Conservation (phyloP, 805 yeast species). For the Suhomyces sp. region DNA sequence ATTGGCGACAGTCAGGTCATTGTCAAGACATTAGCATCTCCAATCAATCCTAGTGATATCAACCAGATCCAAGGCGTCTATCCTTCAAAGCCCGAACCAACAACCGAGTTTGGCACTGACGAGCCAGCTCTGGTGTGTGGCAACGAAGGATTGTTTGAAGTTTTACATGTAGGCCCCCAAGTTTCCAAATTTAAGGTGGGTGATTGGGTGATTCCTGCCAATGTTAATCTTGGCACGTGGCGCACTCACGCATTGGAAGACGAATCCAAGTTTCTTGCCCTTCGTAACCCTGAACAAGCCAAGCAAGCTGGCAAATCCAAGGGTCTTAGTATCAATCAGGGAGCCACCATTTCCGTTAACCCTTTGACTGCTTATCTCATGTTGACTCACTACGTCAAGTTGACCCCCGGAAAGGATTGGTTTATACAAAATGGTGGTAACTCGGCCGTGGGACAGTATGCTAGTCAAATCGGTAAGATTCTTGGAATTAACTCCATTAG, state of each 20-base stretch:
- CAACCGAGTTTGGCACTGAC: conserved; percentile 52
- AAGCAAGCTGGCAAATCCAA: conserved; percentile 30
- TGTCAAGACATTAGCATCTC: conserved; percentile 39
- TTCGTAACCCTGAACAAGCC: conserved; percentile 54
- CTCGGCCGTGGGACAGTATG: conserved; percentile 90
- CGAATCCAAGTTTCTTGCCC: conserved; percentile 51
- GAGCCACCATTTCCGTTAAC: conserved; percentile 89
- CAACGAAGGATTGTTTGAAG: conserved; percentile 88
- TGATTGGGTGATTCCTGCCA: conserved; percentile 84
- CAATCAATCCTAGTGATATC: conserved; percentile 45
- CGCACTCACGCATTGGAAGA: conserved; percentile 65
- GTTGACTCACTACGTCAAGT: conserved; percentile 65
- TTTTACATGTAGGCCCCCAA: conserved; percentile 64
- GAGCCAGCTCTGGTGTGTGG: conserved; percentile 84
- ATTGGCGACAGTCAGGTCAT: conserved; percentile 34
- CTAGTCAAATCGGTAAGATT: conserved; percentile 78
- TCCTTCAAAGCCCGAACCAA: conserved; percentile 48
- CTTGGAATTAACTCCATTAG: conserved; percentile 81
- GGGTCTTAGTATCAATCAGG: conserved; percentile 49
- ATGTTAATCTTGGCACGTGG: conserved; percentile 92
- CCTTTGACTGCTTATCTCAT: conserved; percentile 90
- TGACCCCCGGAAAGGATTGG: conserved; percentile 74
- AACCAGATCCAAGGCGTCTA: conserved; percentile 47
- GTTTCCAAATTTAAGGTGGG: conserved; percentile 55
- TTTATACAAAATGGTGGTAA: conserved; percentile 95